A percentile compares a stretch with the other conserved stretches of the same genome.
These are phyloP conservation scores for Oryza rufipogon DNA, from an alignment of 176 grass and related monocot species.

Conservation along the genomic window DNA sequence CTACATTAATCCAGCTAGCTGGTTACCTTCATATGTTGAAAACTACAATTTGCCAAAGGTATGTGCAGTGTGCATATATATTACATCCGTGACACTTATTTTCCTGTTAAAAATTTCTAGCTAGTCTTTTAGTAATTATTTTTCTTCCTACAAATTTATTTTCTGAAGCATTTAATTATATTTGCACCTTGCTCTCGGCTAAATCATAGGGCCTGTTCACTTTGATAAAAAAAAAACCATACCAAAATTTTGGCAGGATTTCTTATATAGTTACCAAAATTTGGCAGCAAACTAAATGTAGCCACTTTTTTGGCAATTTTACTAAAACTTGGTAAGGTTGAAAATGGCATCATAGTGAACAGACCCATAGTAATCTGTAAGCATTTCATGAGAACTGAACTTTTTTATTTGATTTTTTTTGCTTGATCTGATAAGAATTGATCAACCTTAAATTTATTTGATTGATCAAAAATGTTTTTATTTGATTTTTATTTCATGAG, in stretches of 20 bases:
- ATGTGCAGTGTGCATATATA: background rate
- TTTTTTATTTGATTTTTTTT: too few relatives aligned
- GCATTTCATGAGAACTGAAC: background rate
- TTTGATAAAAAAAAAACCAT: too few relatives aligned
- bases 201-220: too few relatives aligned
- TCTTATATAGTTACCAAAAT: too few relatives aligned
- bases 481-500: background rate
- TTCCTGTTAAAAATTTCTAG: background rate
- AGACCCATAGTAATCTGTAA: background rate
- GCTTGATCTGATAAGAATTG: too few relatives aligned
- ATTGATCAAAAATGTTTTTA: too few relatives aligned
- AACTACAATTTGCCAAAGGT: background rate
- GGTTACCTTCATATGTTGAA: background rate
- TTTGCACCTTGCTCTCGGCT: background rate
- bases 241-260: too few relatives aligned
- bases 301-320: too few relatives aligned
- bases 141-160: background rate
- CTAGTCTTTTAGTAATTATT: background rate
- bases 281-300: too few relatives aligned
- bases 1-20: background rate
- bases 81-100: background rate
- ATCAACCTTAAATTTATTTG: too few relatives aligned
- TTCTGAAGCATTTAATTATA: background rate
- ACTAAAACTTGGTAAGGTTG: too few relatives aligned
- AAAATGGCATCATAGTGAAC: too few relatives aligned